A percentile compares a stretch with the other conserved stretches of the same genome.
phyloP scores from a whole-genome alignment of 495 filamentous ascomycete genomes.

The Hypomontagnella submonticulosa region DNA sequence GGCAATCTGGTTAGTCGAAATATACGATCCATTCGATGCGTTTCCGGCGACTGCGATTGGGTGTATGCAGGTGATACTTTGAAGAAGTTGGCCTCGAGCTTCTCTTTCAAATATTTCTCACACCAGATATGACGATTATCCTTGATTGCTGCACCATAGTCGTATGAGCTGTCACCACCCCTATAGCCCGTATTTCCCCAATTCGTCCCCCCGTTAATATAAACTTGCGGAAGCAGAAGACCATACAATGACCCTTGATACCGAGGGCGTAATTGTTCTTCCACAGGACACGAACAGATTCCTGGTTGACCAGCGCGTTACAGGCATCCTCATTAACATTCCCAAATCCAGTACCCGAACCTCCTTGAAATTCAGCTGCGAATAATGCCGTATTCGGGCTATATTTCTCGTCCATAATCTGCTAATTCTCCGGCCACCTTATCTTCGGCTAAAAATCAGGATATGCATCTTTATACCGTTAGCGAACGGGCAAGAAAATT shows the following conservation, averaged over 20 bases:
- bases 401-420: constrained; percentile 61
- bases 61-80: constrained; percentile 75
- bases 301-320: constrained; percentile 68
- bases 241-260: no score
- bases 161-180: constrained; percentile 77
- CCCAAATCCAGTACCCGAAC: constrained; percentile 49
- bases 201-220: constrained; percentile 81
- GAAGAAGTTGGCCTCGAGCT: constrained; percentile 77
- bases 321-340: constrained; percentile 53
- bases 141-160: constrained; percentile 73
- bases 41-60: constrained; percentile 62
- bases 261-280: constrained; percentile 71
- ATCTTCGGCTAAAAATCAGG: constrained; percentile 61
- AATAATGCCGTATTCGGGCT: constrained; percentile 74
- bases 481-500: background rate
- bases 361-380: constrained; percentile 78
- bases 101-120: constrained; percentile 83
- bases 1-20: constrained; percentile 63
- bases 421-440: constrained; percentile 57
- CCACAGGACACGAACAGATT: constrained; percentile 81
- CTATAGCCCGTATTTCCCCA: constrained; percentile 83
- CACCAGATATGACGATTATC: constrained; percentile 71
- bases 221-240: no score
- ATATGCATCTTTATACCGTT: constrained; percentile 42
- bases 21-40: constrained; percentile 46